Evolutionary conservation across 192 early-diverging fungal species (phyloP), one percentile per base, ranked within the genome.

Genomic region (Podochytrium sp.): DNA sequence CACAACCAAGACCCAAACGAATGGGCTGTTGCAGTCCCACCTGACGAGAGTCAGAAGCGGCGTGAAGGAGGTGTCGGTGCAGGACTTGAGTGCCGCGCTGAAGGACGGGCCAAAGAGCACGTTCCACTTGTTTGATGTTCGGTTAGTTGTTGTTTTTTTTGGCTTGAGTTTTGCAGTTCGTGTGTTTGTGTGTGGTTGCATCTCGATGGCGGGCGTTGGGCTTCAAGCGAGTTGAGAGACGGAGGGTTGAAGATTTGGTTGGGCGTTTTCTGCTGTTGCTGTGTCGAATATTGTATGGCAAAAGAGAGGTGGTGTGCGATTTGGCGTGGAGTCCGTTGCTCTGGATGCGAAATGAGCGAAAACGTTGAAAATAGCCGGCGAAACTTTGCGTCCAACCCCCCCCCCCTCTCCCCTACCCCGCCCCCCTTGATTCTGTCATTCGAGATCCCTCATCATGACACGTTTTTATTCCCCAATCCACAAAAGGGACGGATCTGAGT

Each of bases 401-500:
- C 25, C 37, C 16, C 35, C n/a, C n/a, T n/a, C n/a, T n/a, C n/a
- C n/a, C n/a, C n/a, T n/a, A n/a, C n/a, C n/a, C n/a, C n/a, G n/a
- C n/a, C n/a, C n/a, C n/a, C n/a, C n/a, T n/a, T n/a, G n/a, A n/a
- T n/a, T n/a, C n/a, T n/a, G n/a, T n/a, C n/a, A n/a, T n/a, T n/a
- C n/a, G n/a, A n/a, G n/a, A n/a, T n/a, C n/a, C n/a, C n/a, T n/a
- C n/a, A n/a, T n/a, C n/a, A n/a, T n/a, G n/a, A n/a, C n/a, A n/a
- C n/a, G n/a, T n/a, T n/a, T n/a, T n/a, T n/a, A n/a, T n/a, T n/a
- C n/a, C n/a, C n/a, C n/a, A n/a, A n/a, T n/a, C n/a, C n/a, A n/a
- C n/a, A n/a, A 79, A 81, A 39, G 86, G 85, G 61, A 81, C 86
- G 18, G 51, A 82, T n/a, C n/a, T 56, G 86, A 87, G 64, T 87